These are phyloP conservation scores for Suillus decipiens DNA, from an alignment of 768 basidiomycete species.

Conservation along the genomic window DNA sequence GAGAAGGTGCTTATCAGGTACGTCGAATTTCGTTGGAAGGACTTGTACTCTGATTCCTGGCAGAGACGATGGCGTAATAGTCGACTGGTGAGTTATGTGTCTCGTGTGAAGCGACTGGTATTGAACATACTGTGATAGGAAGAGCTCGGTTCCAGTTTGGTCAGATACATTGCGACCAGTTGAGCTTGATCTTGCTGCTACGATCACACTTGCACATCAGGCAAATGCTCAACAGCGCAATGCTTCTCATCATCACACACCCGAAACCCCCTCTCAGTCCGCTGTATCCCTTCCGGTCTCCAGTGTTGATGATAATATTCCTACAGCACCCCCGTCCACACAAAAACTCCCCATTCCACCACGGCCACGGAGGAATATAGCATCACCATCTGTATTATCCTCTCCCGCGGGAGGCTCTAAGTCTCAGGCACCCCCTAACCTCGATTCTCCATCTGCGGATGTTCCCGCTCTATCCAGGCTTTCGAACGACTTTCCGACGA, in stretches of 20 bases:
- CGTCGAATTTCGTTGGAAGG: constrained; percentile 11
- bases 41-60: neutral
- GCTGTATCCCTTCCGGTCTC: neutral
- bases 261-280: constrained; percentile 1
- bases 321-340: constrained; percentile 7
- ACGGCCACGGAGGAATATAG: constrained; percentile 16
- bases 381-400: constrained; percentile 2
- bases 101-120: neutral
- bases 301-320: neutral
- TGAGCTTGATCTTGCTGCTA: constrained; percentile 29
- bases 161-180: constrained; percentile 32
- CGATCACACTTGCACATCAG: constrained; percentile 27
- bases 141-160: constrained; percentile 32
- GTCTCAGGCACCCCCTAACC: neutral
- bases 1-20: constrained; percentile 31
- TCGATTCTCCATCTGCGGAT: neutral
- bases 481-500: neutral
- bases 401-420: constrained; percentile 2
- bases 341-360: constrained; percentile 25
- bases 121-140: constrained; percentile 23
- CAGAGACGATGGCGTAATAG: constrained; percentile 32
- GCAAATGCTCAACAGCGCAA: constrained; percentile 23
- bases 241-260: neutral
- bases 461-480: constrained; percentile 2
- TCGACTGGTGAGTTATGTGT: constrained; percentile 28